These are phyloP conservation scores for Piper longum DNA, from an alignment of 164 flowering plant species.

Conservation along the genomic window DNA sequence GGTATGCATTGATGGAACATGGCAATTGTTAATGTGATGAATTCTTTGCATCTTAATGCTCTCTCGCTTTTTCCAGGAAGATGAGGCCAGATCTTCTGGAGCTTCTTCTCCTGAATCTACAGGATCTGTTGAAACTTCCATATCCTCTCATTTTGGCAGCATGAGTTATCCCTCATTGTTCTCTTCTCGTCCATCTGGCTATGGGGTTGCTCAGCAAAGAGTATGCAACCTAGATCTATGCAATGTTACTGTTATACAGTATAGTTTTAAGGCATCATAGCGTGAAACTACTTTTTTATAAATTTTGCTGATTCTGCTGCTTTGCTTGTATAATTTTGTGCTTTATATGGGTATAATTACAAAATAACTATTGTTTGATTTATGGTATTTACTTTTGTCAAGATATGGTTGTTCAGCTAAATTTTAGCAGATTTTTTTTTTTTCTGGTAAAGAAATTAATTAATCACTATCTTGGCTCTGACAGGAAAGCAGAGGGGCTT, in stretches of 20 bases:
- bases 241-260: neutral
- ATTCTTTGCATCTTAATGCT: neutral
- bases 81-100: conserved; percentile 89
- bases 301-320: neutral
- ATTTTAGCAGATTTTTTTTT: too few species aligned
- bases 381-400: too few species aligned
- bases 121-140: conserved; percentile 94
- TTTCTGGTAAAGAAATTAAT: too few species aligned
- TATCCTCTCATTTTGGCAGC: conserved; percentile 98
- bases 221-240: conserved; percentile 16
- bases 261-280: neutral
- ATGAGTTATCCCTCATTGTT: conserved; percentile 92
- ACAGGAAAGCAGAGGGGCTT: conserved; percentile 41
- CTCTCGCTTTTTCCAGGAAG: conserved; percentile 44
- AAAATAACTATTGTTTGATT: too few species aligned
- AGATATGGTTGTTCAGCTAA: too few species aligned
- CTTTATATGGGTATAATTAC: too few species aligned
- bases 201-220: conserved; percentile 45
- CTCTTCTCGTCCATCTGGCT: conserved; percentile 62
- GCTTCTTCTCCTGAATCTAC: conserved; percentile 87
- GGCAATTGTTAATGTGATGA: neutral
- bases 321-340: too few species aligned
- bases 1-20: conserved; percentile 20
- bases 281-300: neutral
- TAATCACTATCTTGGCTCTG: neutral